phyloP scores from a whole-genome alignment of 2,329 filamentous ascomycete species.

The Diaporthe vaccinii region DNA sequence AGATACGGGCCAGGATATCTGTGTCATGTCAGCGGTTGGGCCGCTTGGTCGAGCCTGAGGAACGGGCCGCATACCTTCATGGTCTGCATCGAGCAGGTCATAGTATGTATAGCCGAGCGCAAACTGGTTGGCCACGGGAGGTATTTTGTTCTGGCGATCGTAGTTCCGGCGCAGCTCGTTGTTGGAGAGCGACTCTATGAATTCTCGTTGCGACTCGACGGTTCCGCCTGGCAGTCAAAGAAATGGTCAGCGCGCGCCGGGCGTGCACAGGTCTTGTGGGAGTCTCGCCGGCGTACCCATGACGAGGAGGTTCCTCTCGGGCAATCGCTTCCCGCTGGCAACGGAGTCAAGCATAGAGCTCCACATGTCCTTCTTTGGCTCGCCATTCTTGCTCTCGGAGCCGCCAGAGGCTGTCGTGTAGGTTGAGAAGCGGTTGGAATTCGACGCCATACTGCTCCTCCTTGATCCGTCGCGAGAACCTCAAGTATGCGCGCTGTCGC shows the following conservation, averaged over 20 bases:
- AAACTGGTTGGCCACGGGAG: slow-evolving; percentile 91
- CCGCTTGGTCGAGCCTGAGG: not conserved
- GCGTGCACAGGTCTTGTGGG: slow-evolving; percentile 6
- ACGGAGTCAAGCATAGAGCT: slow-evolving; percentile 92
- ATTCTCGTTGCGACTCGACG: slow-evolving; percentile 86
- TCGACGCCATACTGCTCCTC: slow-evolving; percentile 54
- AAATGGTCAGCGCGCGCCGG: slow-evolving; percentile 18
- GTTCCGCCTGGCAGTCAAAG: slow-evolving; percentile 75
- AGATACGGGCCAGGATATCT: slow-evolving; percentile 93
- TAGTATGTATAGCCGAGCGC: slow-evolving; percentile 96
- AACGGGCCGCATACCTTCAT: slow-evolving; percentile 79
- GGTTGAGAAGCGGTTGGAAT: slow-evolving; percentile 69
- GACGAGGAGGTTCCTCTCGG: slow-evolving; percentile 91
- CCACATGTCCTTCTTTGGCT: slow-evolving; percentile 92
- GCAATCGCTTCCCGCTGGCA: slow-evolving; percentile 88
- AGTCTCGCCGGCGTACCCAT: slow-evolving; percentile 70
- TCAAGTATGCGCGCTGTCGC: slow-evolving; percentile 35
- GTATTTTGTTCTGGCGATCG: slow-evolving; percentile 71
- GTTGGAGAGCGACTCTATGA: slow-evolving; percentile 76
- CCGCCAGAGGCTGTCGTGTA: slow-evolving; percentile 66
- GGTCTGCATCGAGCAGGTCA: slow-evolving; percentile 92
- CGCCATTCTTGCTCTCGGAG: slow-evolving; percentile 71
- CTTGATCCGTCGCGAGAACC: slow-evolving; percentile 36
- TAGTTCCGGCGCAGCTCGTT: slow-evolving; percentile 66
- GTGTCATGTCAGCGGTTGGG: slow-evolving; percentile 41